Conservation (phyloP, 164 flowering plant species). For the Chloranthus sessilifolius region DNA sequence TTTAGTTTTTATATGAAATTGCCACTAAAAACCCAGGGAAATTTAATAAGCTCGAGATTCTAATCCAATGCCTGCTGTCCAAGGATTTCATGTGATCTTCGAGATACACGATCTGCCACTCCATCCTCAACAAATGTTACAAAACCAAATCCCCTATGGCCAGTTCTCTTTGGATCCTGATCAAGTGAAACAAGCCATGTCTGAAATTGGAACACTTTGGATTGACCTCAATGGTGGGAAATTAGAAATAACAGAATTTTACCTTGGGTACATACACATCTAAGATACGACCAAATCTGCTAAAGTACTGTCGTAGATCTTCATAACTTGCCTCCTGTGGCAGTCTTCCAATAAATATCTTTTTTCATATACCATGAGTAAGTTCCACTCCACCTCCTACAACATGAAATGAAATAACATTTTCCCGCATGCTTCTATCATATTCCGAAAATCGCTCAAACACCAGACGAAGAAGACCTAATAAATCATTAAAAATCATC, state of each 20-base stretch:
- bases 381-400: constrained; percentile 43
- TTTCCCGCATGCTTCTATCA: too few species aligned
- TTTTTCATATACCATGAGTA: constrained; percentile 60
- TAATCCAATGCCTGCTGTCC: constrained; percentile 93
- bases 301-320: constrained; percentile 80
- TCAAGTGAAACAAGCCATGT: too few species aligned
- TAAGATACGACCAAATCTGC: constrained; percentile 80
- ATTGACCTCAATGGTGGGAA: too few species aligned
- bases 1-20: too few species aligned
- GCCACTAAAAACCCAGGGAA: too few species aligned
- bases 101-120: constrained; percentile 87
- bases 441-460: too few species aligned
- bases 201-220: too few species aligned
- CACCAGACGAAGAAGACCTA: too few species aligned
- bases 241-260: constrained; percentile 2
- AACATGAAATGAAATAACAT: too few species aligned
- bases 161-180: constrained; percentile 89
- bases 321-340: constrained; percentile 84
- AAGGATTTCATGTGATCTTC: constrained; percentile 88
- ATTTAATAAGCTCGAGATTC: too few species aligned
- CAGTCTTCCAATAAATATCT: constrained; percentile 92
- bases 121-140: constrained; percentile 94
- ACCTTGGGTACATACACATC: constrained; percentile 96
- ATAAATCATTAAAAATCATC: too few species aligned
- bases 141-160: constrained; percentile 98